Evolutionary conservation across 768 basidiomycete species (phyloP).

Genomic region (Clitopilus passeckerianus): DNA sequence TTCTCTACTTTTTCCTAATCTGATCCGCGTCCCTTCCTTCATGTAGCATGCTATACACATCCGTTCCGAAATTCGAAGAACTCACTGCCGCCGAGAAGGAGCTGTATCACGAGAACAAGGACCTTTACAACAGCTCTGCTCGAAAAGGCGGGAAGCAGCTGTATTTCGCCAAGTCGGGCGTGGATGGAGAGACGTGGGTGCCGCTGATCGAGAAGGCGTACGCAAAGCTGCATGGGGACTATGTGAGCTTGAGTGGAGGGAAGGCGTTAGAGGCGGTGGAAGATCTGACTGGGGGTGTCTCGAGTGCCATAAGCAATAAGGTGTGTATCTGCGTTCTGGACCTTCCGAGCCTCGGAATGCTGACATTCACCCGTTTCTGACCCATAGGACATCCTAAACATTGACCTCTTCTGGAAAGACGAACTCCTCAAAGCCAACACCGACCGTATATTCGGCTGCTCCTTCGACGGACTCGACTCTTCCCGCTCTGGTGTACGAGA

Average conservation of each 20-base stretch:
- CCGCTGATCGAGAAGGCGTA: constrained; percentile 58
- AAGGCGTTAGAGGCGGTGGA: constrained; percentile 45
- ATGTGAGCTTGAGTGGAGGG: constrained; percentile 28
- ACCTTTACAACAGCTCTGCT: constrained; percentile 37
- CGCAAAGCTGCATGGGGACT: constrained; percentile 50
- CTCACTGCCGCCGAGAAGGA: constrained; percentile 33
- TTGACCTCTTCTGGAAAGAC: constrained; percentile 47
- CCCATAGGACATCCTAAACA: constrained; percentile 42
- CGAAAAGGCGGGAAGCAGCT: constrained; percentile 43
- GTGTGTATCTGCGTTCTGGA: constrained; percentile 11
- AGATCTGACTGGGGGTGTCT: constrained; percentile 54
- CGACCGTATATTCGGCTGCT: constrained; percentile 50
- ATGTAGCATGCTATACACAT: constrained; percentile 40
- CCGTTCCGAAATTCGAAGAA: constrained; percentile 47
- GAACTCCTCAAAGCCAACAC: constrained; percentile 45
- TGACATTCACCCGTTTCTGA: not conserved
- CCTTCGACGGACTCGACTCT: constrained; percentile 22
- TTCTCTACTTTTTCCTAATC: not conserved
- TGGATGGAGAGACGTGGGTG: constrained; percentile 50
- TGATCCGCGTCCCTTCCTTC: not conserved
- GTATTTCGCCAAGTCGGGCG: constrained; percentile 45
- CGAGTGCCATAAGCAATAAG: constrained; percentile 36
- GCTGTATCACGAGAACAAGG: constrained; percentile 48
- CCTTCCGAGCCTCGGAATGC: not conserved
- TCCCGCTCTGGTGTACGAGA: constrained; percentile 19